Base-by-base conservation (phyloP, 2,329 filamentous ascomycete species). In the Emergomyces pasteurianus region DNA sequence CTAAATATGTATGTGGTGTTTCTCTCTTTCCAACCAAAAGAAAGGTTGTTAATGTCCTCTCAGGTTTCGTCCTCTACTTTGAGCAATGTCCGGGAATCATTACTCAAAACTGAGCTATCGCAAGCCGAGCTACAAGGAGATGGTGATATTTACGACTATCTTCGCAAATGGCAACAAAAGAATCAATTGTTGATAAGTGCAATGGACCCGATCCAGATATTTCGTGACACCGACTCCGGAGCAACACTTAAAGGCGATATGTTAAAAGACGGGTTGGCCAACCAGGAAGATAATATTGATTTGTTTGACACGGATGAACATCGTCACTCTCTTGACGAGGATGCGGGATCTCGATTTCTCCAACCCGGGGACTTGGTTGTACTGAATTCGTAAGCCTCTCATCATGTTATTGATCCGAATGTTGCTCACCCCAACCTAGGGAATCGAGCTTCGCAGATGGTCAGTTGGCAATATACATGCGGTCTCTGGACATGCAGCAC, bases 331-430 rank as follows among this genome's bases (percentile, higher is more conserved):
- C 67, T 67, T 1, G 70, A 72, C 18, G 71, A 75, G 53, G 68
- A 69, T 21, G 69, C 72, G 42, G 65, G 66, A 6, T 64, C 67
- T 18, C 64, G 67, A 1, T 73, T 73, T 55, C 65, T 78, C 5
- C 71, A 73, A 52, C 72, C 73, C 1, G 76, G 76, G 16, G 75
- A 78, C 61, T 36, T 78, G 60, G 73, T 77, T 14, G 70, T 70
- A 7, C 63, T 76, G 5, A 63, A 68, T 40, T 63, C 65, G 73
- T 74, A 64, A 64, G 71, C 65, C 16, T 12, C n/a, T 23, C 3
- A 21, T 14, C 59, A 5, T 21, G 68, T 66, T n/a, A 60, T 64
- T 1, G 5, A 38, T 14, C 71, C 16, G 31, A 50, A 47, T 42
- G 40, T 43, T 10, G 59, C 60, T 64, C 34, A 63, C 49, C 28